These are phyloP conservation scores for Psidium guajava DNA, from an alignment of 345 rosid genomes.

Conservation along the genomic window DNA sequence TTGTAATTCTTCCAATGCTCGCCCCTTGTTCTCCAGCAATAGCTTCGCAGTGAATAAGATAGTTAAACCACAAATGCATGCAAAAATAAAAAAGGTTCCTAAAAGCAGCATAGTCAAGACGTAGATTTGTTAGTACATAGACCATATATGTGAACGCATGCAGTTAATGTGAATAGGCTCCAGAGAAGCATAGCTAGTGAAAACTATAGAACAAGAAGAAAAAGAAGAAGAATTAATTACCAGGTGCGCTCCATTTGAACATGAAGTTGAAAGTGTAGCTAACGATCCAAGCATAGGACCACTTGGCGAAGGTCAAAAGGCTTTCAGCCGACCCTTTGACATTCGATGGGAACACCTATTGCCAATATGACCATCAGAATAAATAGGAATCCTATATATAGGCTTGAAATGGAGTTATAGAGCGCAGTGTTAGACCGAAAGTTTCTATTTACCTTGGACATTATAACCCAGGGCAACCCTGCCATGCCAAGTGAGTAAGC, in stretches of 20 bases:
- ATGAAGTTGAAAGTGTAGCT: conserved; percentile 84
- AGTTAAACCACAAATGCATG: background rate
- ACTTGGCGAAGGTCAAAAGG: conserved; percentile 64
- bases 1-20: conserved; percentile 11
- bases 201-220: background rate
- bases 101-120: background rate
- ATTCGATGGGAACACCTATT: conserved; percentile 69
- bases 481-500: conserved; percentile 2
- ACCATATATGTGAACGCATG: background rate
- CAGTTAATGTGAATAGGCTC: background rate
- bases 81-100: conserved; percentile 36
- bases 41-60: conserved; percentile 2
- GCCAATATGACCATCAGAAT: background rate
- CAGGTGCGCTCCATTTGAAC: conserved; percentile 67
- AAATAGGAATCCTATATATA: background rate
- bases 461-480: conserved; percentile 1
- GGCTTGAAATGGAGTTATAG: background rate
- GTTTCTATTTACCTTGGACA: conserved; percentile 45
- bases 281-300: conserved; percentile 80
- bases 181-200: background rate
- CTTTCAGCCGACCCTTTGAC: conserved; percentile 79
- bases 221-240: conserved; percentile 7
- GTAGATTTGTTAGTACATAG: background rate
- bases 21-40: conserved; percentile 20
- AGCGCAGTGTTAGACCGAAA: background rate